Base-by-base conservation (phyloP, 208 protist genomes). In the Leishmania gerbilli region DNA sequence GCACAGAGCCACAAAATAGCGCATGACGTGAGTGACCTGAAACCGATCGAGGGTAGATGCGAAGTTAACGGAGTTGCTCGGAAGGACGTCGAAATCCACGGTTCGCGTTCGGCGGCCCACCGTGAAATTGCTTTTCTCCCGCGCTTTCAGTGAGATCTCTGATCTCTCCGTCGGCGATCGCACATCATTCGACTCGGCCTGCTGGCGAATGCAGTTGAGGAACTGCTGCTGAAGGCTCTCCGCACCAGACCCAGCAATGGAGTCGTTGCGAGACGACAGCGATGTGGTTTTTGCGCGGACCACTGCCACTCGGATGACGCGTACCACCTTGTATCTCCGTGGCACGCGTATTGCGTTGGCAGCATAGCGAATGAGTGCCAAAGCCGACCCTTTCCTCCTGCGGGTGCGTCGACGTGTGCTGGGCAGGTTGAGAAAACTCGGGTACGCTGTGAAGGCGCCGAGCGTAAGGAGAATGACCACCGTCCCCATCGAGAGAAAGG, bases 401-500 rank as follows among this genome's bases (percentile, higher is more conserved):
- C 84, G 82, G 31, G 79, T 51, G 31, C 76, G 82, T 51, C 74
- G 77, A 15, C 86, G 82, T 4, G 81, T 69, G 56, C 65, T 72
- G 3, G 86, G 83, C 21, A 91, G 13, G 72, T 90, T 88, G 40
- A 96, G 65, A 42, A 81, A 86, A 13, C 93, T 19, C 0, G 93
- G 93, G 76, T 94, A 88, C 21, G 87, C 56, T 0, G 91, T 42
- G 74, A 94, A 96, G 24, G 92, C 19, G 15, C 76, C 71, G 6
- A 92, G 21, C 42, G 86, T 80, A 45, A 90, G 62, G 31, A 86
- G 58, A 34, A 92, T 71, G 17, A 85, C 53, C 9, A 95, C 79
- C 1, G 89, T 87, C 68, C 92, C 91, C 56, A 84, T 80, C 5
- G 92, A 93, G 19, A 96, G 65, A 45, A 93, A 34, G 69, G 77